Evolutionary conservation across 2,329 filamentous ascomycete species (phyloP), one percentile per base, ranked within the genome.

Genomic region (Pochonia chlamydosporia): DNA sequence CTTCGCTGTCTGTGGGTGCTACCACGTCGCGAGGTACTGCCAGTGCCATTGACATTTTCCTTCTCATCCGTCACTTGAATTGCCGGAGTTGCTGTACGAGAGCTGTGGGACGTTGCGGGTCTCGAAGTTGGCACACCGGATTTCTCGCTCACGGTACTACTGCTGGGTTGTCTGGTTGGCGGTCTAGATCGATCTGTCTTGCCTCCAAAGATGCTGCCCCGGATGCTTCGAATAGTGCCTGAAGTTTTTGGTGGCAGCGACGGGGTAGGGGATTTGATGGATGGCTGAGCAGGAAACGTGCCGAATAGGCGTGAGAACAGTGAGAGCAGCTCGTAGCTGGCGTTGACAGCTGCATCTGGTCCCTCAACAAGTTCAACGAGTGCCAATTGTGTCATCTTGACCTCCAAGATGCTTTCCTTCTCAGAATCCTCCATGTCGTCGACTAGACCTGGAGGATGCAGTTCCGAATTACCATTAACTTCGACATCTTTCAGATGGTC

Each of bases 331-430:
- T 96, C 90, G 54, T 89, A 82, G 61, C 87, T 91, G 50, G 87
- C 84, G 61, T 96, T 96, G 43, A 97, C 88, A 16, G 93, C 92
- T 48, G 85, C 81, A 49, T 89, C 84, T 0, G 90, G 82, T 1
- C 90, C 90, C 61, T 96, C 90, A 3, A 89, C 71, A 14, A 93
- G 71, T 65, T 97, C 92, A 3, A 93, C 67, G 18, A 99, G 76
- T 4, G 87, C 79, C 50, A 99, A 73, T 59, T 97, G 91, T 10
- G 92, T 96, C 81, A 97, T 95, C 65, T 95, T 95, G 51, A 96
- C 83, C 64, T 97, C 88, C n/a, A 99, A 69, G 36, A 99, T 84
- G 42, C 81, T 80, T 63, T 91, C 88, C 61, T 90, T 95, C 61
- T 97, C 91, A 23, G 82, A 81, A 49, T 84, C 81, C 52, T 89